Evolutionary conservation across 306 rosid genomes (phyloP).

Genomic region (Quercus rubra): DNA sequence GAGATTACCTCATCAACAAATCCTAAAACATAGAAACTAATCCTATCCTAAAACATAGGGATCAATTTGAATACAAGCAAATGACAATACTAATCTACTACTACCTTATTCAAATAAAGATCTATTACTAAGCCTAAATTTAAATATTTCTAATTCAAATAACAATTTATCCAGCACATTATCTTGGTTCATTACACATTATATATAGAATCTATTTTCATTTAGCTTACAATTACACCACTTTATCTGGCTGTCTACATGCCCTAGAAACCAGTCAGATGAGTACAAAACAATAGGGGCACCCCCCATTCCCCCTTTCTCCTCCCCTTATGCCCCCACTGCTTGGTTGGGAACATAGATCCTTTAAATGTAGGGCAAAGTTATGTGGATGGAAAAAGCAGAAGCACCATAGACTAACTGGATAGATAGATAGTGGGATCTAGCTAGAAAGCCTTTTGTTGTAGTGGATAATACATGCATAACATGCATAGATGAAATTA

Average conservation of each 20-base stretch:
- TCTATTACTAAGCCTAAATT: no score
- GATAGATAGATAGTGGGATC: not conserved
- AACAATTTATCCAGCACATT: no score
- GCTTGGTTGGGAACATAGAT: not conserved
- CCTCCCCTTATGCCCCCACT: not conserved
- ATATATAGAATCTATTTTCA: not conserved
- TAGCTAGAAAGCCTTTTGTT: not conserved
- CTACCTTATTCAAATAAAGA: no score
- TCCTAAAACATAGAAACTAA: no score
- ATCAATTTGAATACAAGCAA: no score
- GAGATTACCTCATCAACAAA: no score
- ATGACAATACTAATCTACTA: no score
- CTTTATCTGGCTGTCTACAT: not conserved
- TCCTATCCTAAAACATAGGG: no score
- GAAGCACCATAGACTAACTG: not conserved
- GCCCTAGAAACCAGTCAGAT: not conserved
- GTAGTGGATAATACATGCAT: not conserved
- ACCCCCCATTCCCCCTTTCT: not conserved
- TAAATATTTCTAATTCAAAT: no score
- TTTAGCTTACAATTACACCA: not conserved
- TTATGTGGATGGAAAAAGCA: not conserved
- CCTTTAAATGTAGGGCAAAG: not conserved
- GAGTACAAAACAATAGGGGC: not conserved
- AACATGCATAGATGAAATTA: no score
- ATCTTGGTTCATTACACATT: no score